Conservation (phyloP, 352 stramenopile species). For the Phytophthora boehmeriae region DNA sequence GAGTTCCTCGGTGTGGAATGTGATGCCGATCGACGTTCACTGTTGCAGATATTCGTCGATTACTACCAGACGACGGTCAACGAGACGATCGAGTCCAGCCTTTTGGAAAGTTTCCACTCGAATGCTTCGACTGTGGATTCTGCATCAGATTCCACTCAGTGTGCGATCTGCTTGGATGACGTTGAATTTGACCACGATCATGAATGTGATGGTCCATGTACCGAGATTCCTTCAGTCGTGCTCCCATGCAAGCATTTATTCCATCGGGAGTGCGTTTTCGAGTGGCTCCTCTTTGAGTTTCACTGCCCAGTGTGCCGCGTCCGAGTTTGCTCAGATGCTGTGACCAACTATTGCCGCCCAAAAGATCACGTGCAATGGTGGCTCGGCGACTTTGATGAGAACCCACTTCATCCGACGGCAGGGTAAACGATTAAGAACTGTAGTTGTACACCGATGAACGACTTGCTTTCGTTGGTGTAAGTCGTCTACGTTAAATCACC, state of each 20-base stretch:
- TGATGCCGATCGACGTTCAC: conserved; percentile 53
- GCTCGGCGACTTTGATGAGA: conserved; percentile 68
- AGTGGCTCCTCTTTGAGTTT: conserved; percentile 78
- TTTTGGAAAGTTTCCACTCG: conserved; percentile 42
- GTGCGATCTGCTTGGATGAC: conserved; percentile 59
- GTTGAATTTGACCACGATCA: conserved; percentile 40
- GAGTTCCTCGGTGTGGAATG: conserved; percentile 64
- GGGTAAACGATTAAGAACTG: conserved; percentile 3
- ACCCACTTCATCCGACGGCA: conserved; percentile 34
- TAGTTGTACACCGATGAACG: no score
- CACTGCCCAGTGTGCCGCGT: conserved; percentile 72
- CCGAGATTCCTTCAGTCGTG: conserved; percentile 29
- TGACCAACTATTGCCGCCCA: conserved; percentile 65
- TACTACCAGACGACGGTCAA: conserved; percentile 45
- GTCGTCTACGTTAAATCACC: no score
- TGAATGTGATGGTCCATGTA: conserved; percentile 23
- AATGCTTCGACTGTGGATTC: conserved; percentile 44
- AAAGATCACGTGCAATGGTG: conserved; percentile 73
- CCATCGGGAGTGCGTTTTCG: conserved; percentile 75
- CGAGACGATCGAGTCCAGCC: conserved; percentile 14
- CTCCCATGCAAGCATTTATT: conserved; percentile 73
- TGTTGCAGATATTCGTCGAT: conserved; percentile 77
- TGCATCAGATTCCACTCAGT: conserved; percentile 38
- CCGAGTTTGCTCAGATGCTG: conserved; percentile 50
- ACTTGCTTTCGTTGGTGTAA: no score